phyloP scores from a whole-genome alignment of 768 basidiomycete genomes.

The Rossbeevera mucosa region DNA sequence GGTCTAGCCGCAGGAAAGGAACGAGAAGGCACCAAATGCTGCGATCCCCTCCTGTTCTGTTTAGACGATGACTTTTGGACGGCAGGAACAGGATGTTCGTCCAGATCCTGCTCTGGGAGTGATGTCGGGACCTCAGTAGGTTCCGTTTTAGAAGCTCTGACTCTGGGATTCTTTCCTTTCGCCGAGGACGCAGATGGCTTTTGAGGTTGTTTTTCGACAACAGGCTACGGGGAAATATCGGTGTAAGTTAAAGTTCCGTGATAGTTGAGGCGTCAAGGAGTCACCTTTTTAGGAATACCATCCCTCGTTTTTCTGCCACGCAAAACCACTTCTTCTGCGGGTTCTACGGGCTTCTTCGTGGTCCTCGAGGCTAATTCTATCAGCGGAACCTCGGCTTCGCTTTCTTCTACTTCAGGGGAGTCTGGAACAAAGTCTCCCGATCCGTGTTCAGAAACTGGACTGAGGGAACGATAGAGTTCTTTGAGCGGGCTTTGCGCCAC shows the following conservation, averaged over 20 bases:
- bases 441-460: conserved; percentile 21
- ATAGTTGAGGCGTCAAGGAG: neutral
- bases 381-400: conserved; percentile 44
- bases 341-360: conserved; percentile 2
- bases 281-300: conserved; percentile 16
- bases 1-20: conserved; percentile 5
- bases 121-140: conserved; percentile 51
- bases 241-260: neutral
- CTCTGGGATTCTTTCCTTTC: conserved; percentile 11
- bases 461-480: conserved; percentile 16
- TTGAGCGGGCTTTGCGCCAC: conserved; percentile 11
- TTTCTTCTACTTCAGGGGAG: conserved; percentile 28
- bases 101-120: conserved; percentile 49
- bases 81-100: conserved; percentile 6
- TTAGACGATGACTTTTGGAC: conserved; percentile 5
- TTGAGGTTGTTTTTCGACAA: conserved; percentile 6
- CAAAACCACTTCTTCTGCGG: conserved; percentile 1
- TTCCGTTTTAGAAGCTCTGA: conserved; percentile 22
- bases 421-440: conserved; percentile 28
- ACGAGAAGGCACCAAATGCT: conserved; percentile 1
- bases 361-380: conserved; percentile 24
- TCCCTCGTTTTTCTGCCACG: conserved; percentile 6
- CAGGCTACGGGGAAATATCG: conserved; percentile 2
- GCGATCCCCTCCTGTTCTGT: conserved; percentile 1
- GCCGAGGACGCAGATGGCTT: conserved; percentile 6